Percentiles rank a stretch among this genome's conserved stretches.
These are phyloP conservation scores for Apiospora marii DNA, from an alignment of 2,329 filamentous ascomycete genomes.

Conservation along the genomic window DNA sequence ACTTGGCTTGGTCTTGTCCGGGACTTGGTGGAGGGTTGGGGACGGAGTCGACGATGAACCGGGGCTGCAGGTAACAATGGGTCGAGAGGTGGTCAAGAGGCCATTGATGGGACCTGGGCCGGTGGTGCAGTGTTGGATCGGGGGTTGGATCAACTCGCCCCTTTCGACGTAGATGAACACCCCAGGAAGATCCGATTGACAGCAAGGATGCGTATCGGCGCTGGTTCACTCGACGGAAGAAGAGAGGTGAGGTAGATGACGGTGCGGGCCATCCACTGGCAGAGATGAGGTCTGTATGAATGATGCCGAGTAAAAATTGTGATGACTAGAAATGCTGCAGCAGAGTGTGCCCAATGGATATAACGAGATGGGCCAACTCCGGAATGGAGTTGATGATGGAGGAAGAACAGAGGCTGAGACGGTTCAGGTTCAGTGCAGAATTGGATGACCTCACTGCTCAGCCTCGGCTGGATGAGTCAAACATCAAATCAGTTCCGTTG, in stretches of 20 bases:
- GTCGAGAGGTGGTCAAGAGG: background rate
- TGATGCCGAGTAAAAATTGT: background rate
- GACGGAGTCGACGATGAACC: background rate
- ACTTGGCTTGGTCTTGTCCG: background rate
- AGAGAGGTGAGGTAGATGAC: background rate
- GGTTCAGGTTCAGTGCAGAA: background rate
- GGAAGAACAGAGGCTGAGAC: background rate
- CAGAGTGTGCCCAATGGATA: background rate
- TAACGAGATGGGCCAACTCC: conserved; percentile 18
- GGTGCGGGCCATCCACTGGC: background rate
- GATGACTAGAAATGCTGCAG: background rate
- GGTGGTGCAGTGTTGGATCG: background rate
- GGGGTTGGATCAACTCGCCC: background rate
- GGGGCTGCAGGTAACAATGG: background rate
- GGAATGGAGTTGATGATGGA: conserved; percentile 9
- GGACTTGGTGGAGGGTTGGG: background rate
- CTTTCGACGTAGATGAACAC: background rate
- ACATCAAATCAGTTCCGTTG: background rate
- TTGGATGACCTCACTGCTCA: background rate
- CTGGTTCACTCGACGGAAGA: background rate
- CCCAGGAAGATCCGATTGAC: background rate
- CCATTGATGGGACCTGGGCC: background rate
- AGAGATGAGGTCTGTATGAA: background rate
- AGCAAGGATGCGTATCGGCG: background rate
- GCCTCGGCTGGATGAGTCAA: background rate